Percentiles rank a stretch among this genome's conserved stretches.
These are phyloP conservation scores for Carex littledalei DNA, from an alignment of 176 grass and related monocot species.

Conservation along the genomic window DNA sequence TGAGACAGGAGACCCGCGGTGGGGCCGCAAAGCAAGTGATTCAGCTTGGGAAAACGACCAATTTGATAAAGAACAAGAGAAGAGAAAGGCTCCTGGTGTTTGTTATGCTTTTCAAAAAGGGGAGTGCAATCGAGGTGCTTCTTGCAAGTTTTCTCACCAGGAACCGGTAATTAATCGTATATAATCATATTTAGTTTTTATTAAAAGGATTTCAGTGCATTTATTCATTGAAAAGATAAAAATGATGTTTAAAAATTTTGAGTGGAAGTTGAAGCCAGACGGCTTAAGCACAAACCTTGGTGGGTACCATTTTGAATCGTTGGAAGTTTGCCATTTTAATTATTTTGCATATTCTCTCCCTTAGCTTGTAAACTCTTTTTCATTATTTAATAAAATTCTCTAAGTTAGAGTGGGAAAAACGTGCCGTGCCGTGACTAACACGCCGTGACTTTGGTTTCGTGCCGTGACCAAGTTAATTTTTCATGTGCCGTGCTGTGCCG, in stretches of 20 bases:
- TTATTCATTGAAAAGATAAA: not conserved
- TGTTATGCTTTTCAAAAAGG: conserved; percentile 94
- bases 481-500: no score
- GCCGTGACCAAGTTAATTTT: no score
- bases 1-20: conserved; percentile 6
- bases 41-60: conserved; percentile 17
- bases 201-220: not conserved
- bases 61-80: not conserved
- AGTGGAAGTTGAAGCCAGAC: not conserved
- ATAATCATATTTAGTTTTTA: not conserved
- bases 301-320: not conserved
- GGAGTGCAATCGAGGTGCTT: conserved; percentile 74
- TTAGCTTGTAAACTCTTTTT: no score
- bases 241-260: no score
- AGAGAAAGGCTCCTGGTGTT: conserved; percentile 42
- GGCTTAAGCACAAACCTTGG: not conserved
- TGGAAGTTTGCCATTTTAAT: not conserved
- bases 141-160: conserved; percentile 89
- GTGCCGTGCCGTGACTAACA: no score
- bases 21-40: conserved; percentile 5
- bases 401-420: no score
- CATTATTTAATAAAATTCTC: no score
- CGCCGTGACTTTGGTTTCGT: no score
- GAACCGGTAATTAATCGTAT: conserved; percentile 46
- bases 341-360: not conserved